phyloP scores from a whole-genome alignment of 2,329 filamentous ascomycete genomes.

The Orbilia javanica region DNA sequence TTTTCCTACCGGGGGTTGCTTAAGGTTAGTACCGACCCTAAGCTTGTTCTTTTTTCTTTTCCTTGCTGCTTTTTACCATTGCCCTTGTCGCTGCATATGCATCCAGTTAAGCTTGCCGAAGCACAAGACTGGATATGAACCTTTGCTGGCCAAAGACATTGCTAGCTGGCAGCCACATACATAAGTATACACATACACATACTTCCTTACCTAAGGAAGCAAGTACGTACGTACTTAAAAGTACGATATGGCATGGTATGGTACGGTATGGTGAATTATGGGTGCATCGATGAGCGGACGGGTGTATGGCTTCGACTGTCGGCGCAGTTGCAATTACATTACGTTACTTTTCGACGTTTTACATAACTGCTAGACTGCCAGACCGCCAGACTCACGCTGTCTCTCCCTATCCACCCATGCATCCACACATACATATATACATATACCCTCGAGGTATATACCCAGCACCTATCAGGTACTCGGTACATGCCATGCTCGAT shows the following conservation, averaged over 20 bases:
- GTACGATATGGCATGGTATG: too few relatives aligned
- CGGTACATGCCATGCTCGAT: too few relatives aligned
- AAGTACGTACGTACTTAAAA: background rate
- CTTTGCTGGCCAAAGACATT: constrained; percentile 10
- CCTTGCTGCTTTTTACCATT: constrained; percentile 7
- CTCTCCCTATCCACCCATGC: too few relatives aligned
- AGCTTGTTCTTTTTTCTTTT: constrained; percentile 13
- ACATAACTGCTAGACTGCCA: background rate
- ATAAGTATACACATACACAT: constrained; percentile 6
- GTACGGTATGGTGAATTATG: constrained; percentile 1
- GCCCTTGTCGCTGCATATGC: constrained; percentile 32
- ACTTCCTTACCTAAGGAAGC: background rate
- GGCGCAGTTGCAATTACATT: constrained; percentile 4
- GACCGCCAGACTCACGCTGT: too few relatives aligned
- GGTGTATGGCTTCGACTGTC: background rate
- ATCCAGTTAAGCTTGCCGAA: constrained; percentile 48
- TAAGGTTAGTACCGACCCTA: constrained; percentile 34
- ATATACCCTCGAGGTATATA: constrained; percentile 40
- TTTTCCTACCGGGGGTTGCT: constrained; percentile 29
- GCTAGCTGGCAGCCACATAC: constrained; percentile 37
- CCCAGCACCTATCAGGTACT: too few relatives aligned
- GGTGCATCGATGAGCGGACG: background rate
- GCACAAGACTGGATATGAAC: constrained; percentile 27
- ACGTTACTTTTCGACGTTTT: constrained; percentile 10
- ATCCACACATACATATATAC: background rate